These are phyloP conservation scores for Candida insectorum DNA, from an alignment of 805 yeast genomes.

Conservation along the genomic window DNA sequence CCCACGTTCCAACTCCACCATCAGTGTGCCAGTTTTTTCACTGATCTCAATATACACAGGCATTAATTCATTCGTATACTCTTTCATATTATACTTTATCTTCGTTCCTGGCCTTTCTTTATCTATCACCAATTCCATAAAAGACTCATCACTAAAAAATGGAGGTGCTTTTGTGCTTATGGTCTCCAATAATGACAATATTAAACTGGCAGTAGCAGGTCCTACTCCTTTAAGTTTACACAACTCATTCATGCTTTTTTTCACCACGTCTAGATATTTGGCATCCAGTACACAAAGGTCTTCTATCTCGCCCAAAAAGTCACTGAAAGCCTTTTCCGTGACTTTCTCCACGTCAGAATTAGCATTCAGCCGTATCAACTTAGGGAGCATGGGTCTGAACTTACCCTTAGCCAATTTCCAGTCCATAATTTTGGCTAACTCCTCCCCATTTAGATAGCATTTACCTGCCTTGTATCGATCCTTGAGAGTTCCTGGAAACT, in stretches of 20 bases:
- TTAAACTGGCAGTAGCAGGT: conserved; percentile 48
- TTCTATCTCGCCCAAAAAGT: conserved; percentile 11
- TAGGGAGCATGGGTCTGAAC: conserved; percentile 43
- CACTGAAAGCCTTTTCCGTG: conserved; percentile 25
- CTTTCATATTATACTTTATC: conserved; percentile 41
- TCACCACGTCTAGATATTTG: conserved; percentile 18
- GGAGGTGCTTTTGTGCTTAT: conserved; percentile 30
- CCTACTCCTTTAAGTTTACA: conserved; percentile 46
- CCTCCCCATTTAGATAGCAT: conserved; percentile 34
- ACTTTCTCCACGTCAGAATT: conserved; percentile 21
- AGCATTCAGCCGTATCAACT: conserved; percentile 37
- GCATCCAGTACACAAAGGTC: too few relatives aligned
- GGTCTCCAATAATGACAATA: conserved; percentile 30
- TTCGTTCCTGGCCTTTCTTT: conserved; percentile 20
- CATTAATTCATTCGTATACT: conserved; percentile 36
- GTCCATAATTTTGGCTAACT: conserved; percentile 41
- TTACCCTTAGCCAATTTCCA: conserved; percentile 48
- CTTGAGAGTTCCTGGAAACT: conserved; percentile 25
- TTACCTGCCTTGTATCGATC: conserved; percentile 18
- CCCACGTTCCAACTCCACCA: conserved; percentile 27
- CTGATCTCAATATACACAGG: conserved; percentile 17
- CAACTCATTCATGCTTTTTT: conserved; percentile 23
- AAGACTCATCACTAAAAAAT: conserved; percentile 50
- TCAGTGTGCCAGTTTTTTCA: conserved; percentile 5
- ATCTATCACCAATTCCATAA: conserved; percentile 29